These are phyloP conservation scores for Hansenula anomala DNA, from an alignment of 1,139 yeast species.

Conservation along the genomic window DNA sequence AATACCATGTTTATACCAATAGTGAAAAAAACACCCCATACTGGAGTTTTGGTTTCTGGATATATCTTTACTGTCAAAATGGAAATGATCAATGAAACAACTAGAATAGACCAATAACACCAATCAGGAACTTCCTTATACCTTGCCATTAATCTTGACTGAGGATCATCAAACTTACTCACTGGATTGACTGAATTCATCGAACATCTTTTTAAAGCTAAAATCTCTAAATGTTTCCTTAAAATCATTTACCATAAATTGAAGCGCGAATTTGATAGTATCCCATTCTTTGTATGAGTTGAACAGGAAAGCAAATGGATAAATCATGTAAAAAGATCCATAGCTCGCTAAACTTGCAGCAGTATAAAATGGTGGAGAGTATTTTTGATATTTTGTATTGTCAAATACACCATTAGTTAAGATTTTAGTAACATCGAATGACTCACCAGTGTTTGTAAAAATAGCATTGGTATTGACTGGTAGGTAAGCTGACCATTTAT, in stretches of 20 bases:
- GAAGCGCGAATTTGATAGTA: slow-evolving; percentile 18
- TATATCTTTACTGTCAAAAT: slow-evolving; percentile 42
- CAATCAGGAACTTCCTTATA: slow-evolving; percentile 62
- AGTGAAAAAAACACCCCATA: slow-evolving; percentile 53
- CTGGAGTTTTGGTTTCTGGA: slow-evolving; percentile 37
- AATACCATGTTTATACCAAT: slow-evolving; percentile 49
- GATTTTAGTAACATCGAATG: slow-evolving; percentile 26
- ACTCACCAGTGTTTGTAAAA: slow-evolving; percentile 43
- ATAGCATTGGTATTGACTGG: slow-evolving; percentile 38
- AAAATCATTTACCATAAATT: slow-evolving; percentile 23
- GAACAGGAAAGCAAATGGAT: slow-evolving; percentile 54
- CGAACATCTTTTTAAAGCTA: slow-evolving; percentile 7
- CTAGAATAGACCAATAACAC: slow-evolving; percentile 46
- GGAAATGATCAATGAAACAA: slow-evolving; percentile 46
- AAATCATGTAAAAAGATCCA: slow-evolving; percentile 53
- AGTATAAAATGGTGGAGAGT: slow-evolving; percentile 55
- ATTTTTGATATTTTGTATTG: slow-evolving; percentile 33
- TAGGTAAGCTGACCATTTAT: slow-evolving; percentile 45
- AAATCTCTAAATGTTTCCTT: slow-evolving; percentile 9
- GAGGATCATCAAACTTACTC: slow-evolving; percentile 42
- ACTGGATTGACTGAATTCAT: slow-evolving; percentile 15
- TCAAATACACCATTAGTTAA: slow-evolving; percentile 29
- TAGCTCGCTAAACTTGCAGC: slow-evolving; percentile 53
- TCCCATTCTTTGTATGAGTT: slow-evolving; percentile 26
- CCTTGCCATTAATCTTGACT: slow-evolving; percentile 47